Evolutionary conservation across 805 yeast species (phyloP), one percentile per base, ranked within the genome.

Genomic region (Zygoascus flipseniorum): DNA sequence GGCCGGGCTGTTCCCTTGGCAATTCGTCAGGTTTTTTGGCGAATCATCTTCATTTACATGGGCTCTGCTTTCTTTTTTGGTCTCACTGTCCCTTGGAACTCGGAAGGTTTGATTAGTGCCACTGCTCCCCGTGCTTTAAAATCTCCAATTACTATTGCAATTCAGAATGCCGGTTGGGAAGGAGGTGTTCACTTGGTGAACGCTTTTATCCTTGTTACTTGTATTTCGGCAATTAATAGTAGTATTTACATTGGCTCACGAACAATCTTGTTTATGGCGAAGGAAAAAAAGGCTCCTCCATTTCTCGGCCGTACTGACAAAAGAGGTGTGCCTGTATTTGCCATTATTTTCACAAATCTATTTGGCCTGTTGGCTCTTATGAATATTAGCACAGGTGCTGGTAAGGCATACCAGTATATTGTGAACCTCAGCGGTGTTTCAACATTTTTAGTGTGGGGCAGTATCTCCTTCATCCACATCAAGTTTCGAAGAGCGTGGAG

Each of bases 161-260:
- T 77, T 37, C 69, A 70, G 32, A 69, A 73, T 52, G 80, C 81
- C 5, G 81, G 81, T n/a, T 76, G 80, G 79, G 62, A 68, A 37
- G 69, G 67, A n/a, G 72, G 76, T 9, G 71, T 77, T 8, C 78
- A 83, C 60, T 72, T 82, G 56, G 71, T 81, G 58, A 81, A 82
- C 57, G 81, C 88, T 0, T 77, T 85, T 60, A 77, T 85, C 56
- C 69, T 83, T 54, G 63, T 82, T 13, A 82, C 85, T 1, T 79
- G 86, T 60, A 66, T 85, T 44, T 80, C 86, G 32, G 86, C 90
- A 5, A 79, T 83, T 62, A 85, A 85, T 68, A 76, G 85, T 43
- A 78, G 85, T 37, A 79, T 84, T 51, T 85, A 80, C 65, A 76
- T 84, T 65, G 87, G 86, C 10, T 79, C 87, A 2, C 73, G 90